Evolutionary conservation across 1,139 yeast species (phyloP), one percentile per base, ranked within the genome.

Genomic region (Torulaspora globosa): DNA sequence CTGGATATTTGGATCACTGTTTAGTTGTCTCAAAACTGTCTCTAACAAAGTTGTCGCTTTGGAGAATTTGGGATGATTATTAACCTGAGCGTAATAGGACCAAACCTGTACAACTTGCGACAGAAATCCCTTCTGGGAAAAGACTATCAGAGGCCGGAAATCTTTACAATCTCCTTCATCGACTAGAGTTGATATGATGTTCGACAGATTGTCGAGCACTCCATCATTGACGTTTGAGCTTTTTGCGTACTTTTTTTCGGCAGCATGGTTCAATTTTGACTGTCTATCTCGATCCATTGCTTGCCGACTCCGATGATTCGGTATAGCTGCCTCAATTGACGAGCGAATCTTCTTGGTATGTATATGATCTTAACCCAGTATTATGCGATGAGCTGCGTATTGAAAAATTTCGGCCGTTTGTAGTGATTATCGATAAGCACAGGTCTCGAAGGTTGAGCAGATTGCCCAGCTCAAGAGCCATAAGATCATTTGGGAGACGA

Each of bases 31-130:
- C 27, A 65, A 31, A 9, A 59, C 41, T 27, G 50, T 50, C 19
- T 47, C 49, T 12, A 65, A 33, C 39, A 68, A 66, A 10, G 65
- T 63, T 0, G 82, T 70, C 2, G 73, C 46, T 14, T 67, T 67
- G 1, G 75, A 68, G 54, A 80, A 73, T 42, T 73, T 75, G 2
- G 69, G 57, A 57, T 79, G 83, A 51, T 82, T 81, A 56, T 80
- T 81, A n/a, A 75, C 71, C 39, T 82, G 79, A 4, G 86, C 76
- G 57, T 71, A 79, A 55, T 78, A 79, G 1, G 85, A 74, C 86
- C 90, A 84, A 1, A 73, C 57, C 48, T 77, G 81, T 3, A 73
- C 58, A 18, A 73, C 53, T 45, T 75, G 75, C 6, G 55, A 51
- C 1, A 55, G 57, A 41, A 63, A 66, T 3, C 72, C 72, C 44